These are phyloP conservation scores for Xanthoconium stramineum DNA, from an alignment of 768 basidiomycete genomes.

Conservation along the genomic window DNA sequence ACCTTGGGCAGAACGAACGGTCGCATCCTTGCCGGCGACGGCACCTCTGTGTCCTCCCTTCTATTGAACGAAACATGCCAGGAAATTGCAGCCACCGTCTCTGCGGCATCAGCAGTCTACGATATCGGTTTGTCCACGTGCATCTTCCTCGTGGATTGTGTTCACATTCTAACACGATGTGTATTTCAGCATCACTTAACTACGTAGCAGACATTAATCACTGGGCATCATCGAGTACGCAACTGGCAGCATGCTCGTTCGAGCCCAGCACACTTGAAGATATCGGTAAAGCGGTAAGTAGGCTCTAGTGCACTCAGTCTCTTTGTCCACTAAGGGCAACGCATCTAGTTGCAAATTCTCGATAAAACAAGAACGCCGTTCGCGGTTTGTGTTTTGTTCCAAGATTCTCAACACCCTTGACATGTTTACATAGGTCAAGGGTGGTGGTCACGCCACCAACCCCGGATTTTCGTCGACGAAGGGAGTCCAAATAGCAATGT, in stretches of 20 bases:
- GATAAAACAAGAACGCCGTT: conserved; percentile 41
- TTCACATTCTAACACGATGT: too few relatives aligned
- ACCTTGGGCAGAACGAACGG: too few relatives aligned
- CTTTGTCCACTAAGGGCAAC: background rate
- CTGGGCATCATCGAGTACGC: conserved; percentile 51
- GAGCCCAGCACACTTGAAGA: conserved; percentile 55
- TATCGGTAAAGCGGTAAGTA: conserved; percentile 43
- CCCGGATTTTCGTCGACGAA: conserved; percentile 55
- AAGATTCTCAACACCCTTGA: too few relatives aligned
- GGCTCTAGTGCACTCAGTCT: background rate
- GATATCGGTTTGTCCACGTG: background rate
- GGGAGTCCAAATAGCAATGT: conserved; percentile 58
- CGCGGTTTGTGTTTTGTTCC: conserved; percentile 13
- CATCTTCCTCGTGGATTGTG: too few relatives aligned
- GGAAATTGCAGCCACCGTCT: too few relatives aligned
- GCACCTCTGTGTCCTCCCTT: too few relatives aligned
- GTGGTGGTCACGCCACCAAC: conserved; percentile 57
- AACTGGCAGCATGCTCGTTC: conserved; percentile 49
- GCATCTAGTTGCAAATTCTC: conserved; percentile 16
- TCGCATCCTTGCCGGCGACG: too few relatives aligned
- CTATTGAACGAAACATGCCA: too few relatives aligned
- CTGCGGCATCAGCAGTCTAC: too few relatives aligned
- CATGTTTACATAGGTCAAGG: conserved; percentile 46
- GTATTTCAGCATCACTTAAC: conserved; percentile 9
- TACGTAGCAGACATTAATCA: conserved; percentile 46